Percentiles rank a stretch among this genome's conserved stretches.
Conservation (phyloP, 2,329 filamentous ascomycete genomes). For the Setomelanomma holmii region DNA sequence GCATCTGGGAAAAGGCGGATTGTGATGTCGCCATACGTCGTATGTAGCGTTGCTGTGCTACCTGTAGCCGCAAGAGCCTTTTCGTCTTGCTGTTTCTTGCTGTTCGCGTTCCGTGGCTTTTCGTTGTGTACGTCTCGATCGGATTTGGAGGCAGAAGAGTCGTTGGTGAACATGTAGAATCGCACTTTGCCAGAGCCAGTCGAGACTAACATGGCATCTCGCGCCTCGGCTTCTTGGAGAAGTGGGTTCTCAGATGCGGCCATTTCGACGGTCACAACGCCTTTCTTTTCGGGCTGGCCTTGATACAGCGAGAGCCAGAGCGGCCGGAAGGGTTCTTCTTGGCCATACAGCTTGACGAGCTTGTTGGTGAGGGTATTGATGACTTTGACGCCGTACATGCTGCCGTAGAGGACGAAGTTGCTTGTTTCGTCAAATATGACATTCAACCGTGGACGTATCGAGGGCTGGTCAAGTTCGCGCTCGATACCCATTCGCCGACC, state of each 20-base stretch:
- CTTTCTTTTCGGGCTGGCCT: slow-evolving; percentile 93
- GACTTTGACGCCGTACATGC: slow-evolving; percentile 90
- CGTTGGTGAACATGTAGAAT: slow-evolving; percentile 98
- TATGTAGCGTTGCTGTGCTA: slow-evolving; percentile 84
- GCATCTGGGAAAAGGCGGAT: slow-evolving; percentile 91
- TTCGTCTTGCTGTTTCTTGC: slow-evolving; percentile 52
- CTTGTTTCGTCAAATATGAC: slow-evolving; percentile 96
- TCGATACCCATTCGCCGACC: slow-evolving; percentile 86
- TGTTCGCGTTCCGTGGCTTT: slow-evolving; percentile 73
- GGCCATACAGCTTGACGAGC: slow-evolving; percentile 87
- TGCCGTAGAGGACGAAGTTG: slow-evolving; percentile 93
- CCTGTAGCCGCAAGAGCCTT: slow-evolving; percentile 75
- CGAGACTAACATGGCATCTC: slow-evolving; percentile 86
- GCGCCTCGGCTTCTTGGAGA: slow-evolving; percentile 86
- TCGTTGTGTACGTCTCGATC: slow-evolving; percentile 94
- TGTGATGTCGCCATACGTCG: slow-evolving; percentile 91
- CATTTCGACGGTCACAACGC: slow-evolving; percentile 93
- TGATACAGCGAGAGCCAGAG: slow-evolving; percentile 89
- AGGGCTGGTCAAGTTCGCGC: slow-evolving; percentile 78
- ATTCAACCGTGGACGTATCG: slow-evolving; percentile 75
- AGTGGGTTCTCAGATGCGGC: slow-evolving; percentile 93
- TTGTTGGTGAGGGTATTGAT: slow-evolving; percentile 95
- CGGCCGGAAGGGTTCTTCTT: slow-evolving; percentile 85
- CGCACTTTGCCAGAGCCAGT: slow-evolving; percentile 87
- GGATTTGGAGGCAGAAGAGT: slow-evolving; percentile 63